Base-by-base conservation (phyloP, 768 basidiomycete genomes). In the Termitomyces sp. region DNA sequence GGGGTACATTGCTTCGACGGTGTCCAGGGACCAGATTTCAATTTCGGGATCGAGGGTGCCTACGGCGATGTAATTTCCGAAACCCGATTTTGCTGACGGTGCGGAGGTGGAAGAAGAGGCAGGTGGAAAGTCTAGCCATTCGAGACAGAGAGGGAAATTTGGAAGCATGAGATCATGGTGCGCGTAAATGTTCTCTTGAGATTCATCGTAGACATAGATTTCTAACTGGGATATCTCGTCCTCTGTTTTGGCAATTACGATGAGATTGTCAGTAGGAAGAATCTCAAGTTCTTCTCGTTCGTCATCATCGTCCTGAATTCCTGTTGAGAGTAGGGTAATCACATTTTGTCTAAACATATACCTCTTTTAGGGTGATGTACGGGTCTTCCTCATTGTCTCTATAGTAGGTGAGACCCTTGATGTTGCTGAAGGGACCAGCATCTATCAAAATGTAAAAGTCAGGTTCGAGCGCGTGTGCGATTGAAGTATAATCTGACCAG, bases 121-220 rank as follows among this genome's bases (percentile, higher is more conserved):
- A 24, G 93, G 91, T n/a, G 88, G 83, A 71, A 94, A 98, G 70
- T 98, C 92, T 58, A 98, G 87, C 97, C 97, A 99, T 79, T 99
- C 97, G 57, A 99, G 90, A 66, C 96, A 98, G 58, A 99, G 87
- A 9, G 97, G 97, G 72, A 98, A 94, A 62, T 92, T 93, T 62
- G 96, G 94, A 32, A 99, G 83, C 87, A 99, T 92, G 70, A 98
- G 81, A 71, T 99, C 97, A 72, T 99, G 97, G 70, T 98, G 97
- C 40, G 89, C 90, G 68, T 94, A 98, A 44, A 98, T 82, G 69
- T 92, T 93, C 68, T 94, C 92, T 74, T 90, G 77, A 0, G 84
- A 79, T 67, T 96, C 94, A 70, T 98, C 94, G 72, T 97, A 98
- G 66, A 98, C 87, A 73, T 96, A 96, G 62, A 97, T 80, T 69